Evolutionary conservation across 2,329 filamentous ascomycete genomes (phyloP), one percentile per base, ranked within the genome.

Genomic region (Ophiocordyceps camponoti-saundersi): DNA sequence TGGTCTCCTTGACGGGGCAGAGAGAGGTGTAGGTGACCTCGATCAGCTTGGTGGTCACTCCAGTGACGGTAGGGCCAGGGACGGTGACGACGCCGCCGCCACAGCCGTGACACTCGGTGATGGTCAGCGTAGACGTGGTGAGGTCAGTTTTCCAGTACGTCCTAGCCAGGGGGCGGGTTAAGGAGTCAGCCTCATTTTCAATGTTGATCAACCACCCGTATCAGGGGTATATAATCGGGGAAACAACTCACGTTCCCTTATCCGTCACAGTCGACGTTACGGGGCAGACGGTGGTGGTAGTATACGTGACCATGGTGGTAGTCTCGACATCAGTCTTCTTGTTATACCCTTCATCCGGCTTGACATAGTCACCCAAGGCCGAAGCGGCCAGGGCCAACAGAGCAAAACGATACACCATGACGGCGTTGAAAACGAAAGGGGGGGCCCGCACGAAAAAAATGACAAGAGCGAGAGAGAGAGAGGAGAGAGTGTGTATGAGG

Each of bases 241-340:
- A n/a, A n/a, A n/a, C n/a, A n/a, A 61, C 65, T 65, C 56, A 68
- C 65, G 60, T 61, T 57, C 65, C 66, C 36, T 57, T 53, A 15
- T 56, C 50, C 16, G 65, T 67, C 48, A 63, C 55, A 13, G 68
- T 71, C 32, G 61, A 59, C 11, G 67, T 70, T 49, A 68, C 59
- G 12, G 69, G 69, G 55, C 69, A 72, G 45, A 67, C 59, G 4
- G 67, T 70, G 13, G 65, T 61, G 21, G 64, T 68, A 44, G 61
- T 64, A 49, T 68, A 68, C 47, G 59, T 67, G 45, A 54, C 53
- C 41, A 53, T 46, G 15, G 56, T 57, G 45, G 56, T 50, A 16
- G 48, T 51, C 16, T 46, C 10, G 7, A 13, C 29, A 16, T n/a
- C 8, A 7, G 32, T 12, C n/a, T n/a, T n/a, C 39, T 41, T 21